Evolutionary conservation across 495 filamentous ascomycete genomes (phyloP).

Genomic region (Penicillium longicatenatum): DNA sequence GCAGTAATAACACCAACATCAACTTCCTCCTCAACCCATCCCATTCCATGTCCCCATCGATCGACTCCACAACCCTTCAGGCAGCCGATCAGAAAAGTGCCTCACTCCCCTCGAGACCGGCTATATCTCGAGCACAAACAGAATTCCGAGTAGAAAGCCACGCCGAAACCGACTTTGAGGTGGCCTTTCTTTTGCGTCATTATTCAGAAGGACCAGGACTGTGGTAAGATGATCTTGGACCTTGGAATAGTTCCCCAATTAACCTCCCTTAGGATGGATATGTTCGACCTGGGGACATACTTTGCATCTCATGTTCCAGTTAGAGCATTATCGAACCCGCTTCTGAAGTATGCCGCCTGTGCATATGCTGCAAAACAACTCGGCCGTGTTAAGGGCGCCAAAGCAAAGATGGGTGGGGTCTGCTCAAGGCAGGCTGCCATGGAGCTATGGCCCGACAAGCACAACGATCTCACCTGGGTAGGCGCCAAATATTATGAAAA

Average conservation of each 20-base stretch:
- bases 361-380: conserved; percentile 65
- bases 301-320: conserved; percentile 62
- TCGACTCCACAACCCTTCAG: conserved; percentile 45
- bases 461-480: conserved; percentile 56
- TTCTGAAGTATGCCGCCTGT: conserved; percentile 61
- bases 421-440: conserved; percentile 52
- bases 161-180: conserved; percentile 55
- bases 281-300: conserved; percentile 61
- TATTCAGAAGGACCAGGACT: conserved; percentile 61
- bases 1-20: conserved; percentile 47
- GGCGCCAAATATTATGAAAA: conserved; percentile 65
- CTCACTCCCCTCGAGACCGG: conserved; percentile 32
- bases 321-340: conserved; percentile 54
- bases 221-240: conserved; percentile 42
- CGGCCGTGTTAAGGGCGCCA: conserved; percentile 53
- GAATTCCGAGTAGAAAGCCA: conserved; percentile 28
- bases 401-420: conserved; percentile 51
- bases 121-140: conserved; percentile 16
- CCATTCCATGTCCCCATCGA: conserved; percentile 47
- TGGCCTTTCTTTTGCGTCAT: conserved; percentile 61
- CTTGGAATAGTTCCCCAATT: conserved; percentile 15
- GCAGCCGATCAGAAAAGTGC: conserved; percentile 33
- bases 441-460: conserved; percentile 51
- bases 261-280: conserved; percentile 57
- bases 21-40: conserved; percentile 62